A percentile compares a stretch with the other conserved stretches of the same genome.
Evolutionary conservation across 2,329 filamentous ascomycete genomes (phyloP).

Genomic region (Colletotrichum sp.): DNA sequence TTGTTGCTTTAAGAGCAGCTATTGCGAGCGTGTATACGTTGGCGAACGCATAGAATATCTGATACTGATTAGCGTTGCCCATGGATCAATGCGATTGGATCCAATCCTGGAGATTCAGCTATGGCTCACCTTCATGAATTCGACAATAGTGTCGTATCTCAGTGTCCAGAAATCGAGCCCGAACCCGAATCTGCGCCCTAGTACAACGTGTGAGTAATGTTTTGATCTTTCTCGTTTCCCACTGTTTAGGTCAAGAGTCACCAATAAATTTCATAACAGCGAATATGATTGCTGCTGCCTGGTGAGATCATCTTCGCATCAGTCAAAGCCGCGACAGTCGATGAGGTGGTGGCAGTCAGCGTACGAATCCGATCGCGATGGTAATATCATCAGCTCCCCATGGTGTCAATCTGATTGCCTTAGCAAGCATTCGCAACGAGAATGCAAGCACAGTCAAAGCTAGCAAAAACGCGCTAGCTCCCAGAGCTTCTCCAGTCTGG

Average conservation of each 20-base stretch:
- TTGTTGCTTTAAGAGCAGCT: constrained; percentile 40
- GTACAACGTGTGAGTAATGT: accelerated
- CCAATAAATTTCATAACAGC: neutral
- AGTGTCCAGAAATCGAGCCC: neutral
- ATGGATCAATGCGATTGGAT: neutral
- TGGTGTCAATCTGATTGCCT: neutral
- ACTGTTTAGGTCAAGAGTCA: accelerated
- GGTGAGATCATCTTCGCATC: neutral
- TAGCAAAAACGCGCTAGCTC: neutral
- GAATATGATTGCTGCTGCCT: neutral
- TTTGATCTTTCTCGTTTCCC: neutral
- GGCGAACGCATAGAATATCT: constrained; percentile 11
- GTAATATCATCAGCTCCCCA: neutral
- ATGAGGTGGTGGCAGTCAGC: neutral
- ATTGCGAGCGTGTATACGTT: constrained; percentile 32
- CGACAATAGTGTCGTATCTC: neutral
- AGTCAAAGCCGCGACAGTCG: neutral
- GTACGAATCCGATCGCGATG: neutral
- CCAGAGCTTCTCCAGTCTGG: neutral
- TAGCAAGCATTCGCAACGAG: neutral
- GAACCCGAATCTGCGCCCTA: neutral
- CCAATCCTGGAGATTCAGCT: accelerated
- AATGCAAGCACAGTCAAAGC: neutral
- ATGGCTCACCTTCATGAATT: neutral
- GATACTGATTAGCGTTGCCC: accelerated